Evolutionary conservation across 371 early-diverging fungal species (phyloP), one percentile per base, ranked within the genome.

Genomic region (Umbelopsis sp.): DNA sequence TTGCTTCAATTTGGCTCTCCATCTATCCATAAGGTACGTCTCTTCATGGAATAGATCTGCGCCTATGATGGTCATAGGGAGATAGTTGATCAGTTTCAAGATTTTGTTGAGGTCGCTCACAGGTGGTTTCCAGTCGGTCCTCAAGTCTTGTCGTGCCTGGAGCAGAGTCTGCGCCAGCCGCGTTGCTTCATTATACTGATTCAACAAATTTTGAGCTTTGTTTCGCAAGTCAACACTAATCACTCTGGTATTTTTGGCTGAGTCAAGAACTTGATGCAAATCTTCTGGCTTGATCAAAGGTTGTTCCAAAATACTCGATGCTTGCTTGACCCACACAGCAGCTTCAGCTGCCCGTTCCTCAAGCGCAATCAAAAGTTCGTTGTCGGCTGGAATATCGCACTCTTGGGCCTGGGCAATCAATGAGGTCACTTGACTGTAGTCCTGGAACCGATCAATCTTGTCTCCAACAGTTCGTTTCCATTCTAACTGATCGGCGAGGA

Each of bases 331-430:
- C 69, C 73, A n/a, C 29, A 48, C 16, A 65, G 53, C 1, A 67
- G 76, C 53, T 45, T 72, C 20, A 63, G 48, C 35, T 72, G 73
- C 76, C 70, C 76, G 10, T n/a, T 65, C 67, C 35, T 69, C 50
- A 25, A 76, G 37, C 4, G 71, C 69, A 35, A 57, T 50, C 37
- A 75, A 41, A 11, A 76, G 66, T 16, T 70, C 57, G 50, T 78
- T 75, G 18, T 76, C 69, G 9, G 63, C 35, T 3, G 79, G 76
- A 14, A 78, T 76, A 2, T 74, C 74, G 14, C 70, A 69, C 38
- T 51, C 72, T 41, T 69, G 70, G 35, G 79, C 79, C 63, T 78
- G 76, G 3, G 69, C 71, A 10, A 78, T 65, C 10, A 74, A 63
- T 32, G 50, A 65, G 38, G 70, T 73, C 5, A 78, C 76, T 51